phyloP scores from a whole-genome alignment of 306 rosid species.

The barrel medic (Medicago truncatula) region DNA sequence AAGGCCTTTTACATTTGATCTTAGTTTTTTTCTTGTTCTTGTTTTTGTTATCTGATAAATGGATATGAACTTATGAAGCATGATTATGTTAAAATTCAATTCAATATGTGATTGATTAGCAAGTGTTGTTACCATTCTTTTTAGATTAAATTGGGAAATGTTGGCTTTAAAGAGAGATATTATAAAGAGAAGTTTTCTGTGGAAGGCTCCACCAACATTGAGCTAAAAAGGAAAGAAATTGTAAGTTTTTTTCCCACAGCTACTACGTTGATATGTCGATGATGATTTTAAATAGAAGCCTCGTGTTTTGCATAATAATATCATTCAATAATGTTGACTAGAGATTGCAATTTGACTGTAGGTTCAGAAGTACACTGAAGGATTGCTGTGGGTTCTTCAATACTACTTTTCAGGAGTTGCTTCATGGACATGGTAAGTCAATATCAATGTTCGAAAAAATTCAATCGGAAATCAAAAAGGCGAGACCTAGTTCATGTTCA shows the following conservation, averaged over 20 bases:
- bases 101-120: background rate
- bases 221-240: conserved; percentile 48
- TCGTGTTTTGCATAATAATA: background rate
- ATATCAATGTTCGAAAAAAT: background rate
- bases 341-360: conserved; percentile 6
- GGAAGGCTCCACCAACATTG: conserved; percentile 42
- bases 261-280: no score
- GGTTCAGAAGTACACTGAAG: conserved; percentile 66
- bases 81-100: background rate
- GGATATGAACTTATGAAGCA: background rate
- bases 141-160: conserved; percentile 50
- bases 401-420: conserved; percentile 64
- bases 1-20: background rate
- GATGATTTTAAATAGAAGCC: background rate
- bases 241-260: conserved; percentile 43
- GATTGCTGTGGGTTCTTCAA: conserved; percentile 57
- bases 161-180: conserved; percentile 58
- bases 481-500: no score
- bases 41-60: background rate
- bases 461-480: no score
- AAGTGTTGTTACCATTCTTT: conserved; percentile 13
- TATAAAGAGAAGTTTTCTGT: conserved; percentile 60
- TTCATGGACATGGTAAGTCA: conserved; percentile 70
- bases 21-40: background rate
- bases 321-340: background rate